Evolutionary conservation across 768 basidiomycete genomes (phyloP).

Genomic region (Phaeotremella skinneri): DNA sequence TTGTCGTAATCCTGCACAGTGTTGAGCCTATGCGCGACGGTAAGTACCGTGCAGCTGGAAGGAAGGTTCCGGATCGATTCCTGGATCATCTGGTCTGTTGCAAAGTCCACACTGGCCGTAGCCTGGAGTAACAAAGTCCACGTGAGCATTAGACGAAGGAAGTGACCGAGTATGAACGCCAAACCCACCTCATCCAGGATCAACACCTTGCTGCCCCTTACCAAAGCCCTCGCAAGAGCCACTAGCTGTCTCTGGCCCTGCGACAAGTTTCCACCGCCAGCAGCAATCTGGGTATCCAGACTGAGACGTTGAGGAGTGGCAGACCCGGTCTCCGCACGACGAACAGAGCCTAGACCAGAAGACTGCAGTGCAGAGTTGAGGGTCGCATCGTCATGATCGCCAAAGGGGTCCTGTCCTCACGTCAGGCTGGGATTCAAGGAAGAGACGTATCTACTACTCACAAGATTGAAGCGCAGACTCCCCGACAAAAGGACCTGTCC

Average conservation of each 20-base stretch:
- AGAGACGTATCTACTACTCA: constrained; percentile 8
- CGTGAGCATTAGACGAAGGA: not conserved
- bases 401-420: constrained; percentile 57
- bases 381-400: constrained; percentile 57
- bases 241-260: constrained; percentile 65
- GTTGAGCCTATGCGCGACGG: constrained; percentile 59
- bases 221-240: constrained; percentile 62
- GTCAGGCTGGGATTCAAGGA: not conserved
- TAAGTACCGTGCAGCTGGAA: constrained; percentile 58
- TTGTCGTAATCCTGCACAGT: constrained; percentile 66
- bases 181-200: constrained; percentile 59
- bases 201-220: constrained; percentile 60
- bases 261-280: constrained; percentile 55
- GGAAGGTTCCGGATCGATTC: constrained; percentile 58
- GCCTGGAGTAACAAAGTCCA: constrained; percentile 19
- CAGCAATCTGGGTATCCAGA: constrained; percentile 50
- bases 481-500: constrained; percentile 61
- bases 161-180: not conserved
- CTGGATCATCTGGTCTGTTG: constrained; percentile 63
- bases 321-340: constrained; percentile 20
- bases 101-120: constrained; percentile 56
- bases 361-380: constrained; percentile 46
- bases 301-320: constrained; percentile 44
- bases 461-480: constrained; percentile 60
- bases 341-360: constrained; percentile 35